Conservation (phyloP, 768 basidiomycete genomes). For the Boletus coccyginus region DNA sequence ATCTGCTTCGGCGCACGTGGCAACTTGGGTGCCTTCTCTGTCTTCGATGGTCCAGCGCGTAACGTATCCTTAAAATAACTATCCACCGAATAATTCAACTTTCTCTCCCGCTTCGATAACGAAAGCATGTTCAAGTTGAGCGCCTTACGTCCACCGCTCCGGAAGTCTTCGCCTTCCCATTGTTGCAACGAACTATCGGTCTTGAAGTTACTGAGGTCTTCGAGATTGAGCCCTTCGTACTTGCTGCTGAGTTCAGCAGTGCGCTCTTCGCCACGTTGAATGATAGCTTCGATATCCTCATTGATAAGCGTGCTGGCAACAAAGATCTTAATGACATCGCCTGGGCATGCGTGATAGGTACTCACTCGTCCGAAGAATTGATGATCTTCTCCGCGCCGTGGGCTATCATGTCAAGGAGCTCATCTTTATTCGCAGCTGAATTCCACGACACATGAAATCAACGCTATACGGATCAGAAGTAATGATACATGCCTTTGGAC, state of each 20-base stretch:
- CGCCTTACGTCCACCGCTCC: slow-evolving; percentile 68
- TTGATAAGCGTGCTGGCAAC: slow-evolving; percentile 63
- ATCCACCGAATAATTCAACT: slow-evolving; percentile 92
- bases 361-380: slow-evolving; percentile 71
- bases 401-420: slow-evolving; percentile 96
- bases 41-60: slow-evolving; percentile 73
- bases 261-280: slow-evolving; percentile 85
- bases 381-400: slow-evolving; percentile 98
- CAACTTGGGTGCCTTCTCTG: slow-evolving; percentile 78
- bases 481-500: slow-evolving; percentile 59
- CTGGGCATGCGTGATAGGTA: neutral
- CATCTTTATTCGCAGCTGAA: slow-evolving; percentile 91
- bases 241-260: slow-evolving; percentile 87
- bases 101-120: slow-evolving; percentile 90
- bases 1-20: slow-evolving; percentile 89
- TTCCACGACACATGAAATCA: neutral
- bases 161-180: slow-evolving; percentile 96
- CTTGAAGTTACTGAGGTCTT: slow-evolving; percentile 97
- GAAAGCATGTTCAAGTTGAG: slow-evolving; percentile 79
- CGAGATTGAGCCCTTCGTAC: slow-evolving; percentile 88
- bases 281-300: slow-evolving; percentile 93
- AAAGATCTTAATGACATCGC: neutral
- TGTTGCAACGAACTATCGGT: slow-evolving; percentile 87
- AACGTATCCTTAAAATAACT: slow-evolving; percentile 93
- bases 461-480: neutral